These are phyloP conservation scores for Mrakia frigida DNA, from an alignment of 768 basidiomycete species.

Conservation along the genomic window DNA sequence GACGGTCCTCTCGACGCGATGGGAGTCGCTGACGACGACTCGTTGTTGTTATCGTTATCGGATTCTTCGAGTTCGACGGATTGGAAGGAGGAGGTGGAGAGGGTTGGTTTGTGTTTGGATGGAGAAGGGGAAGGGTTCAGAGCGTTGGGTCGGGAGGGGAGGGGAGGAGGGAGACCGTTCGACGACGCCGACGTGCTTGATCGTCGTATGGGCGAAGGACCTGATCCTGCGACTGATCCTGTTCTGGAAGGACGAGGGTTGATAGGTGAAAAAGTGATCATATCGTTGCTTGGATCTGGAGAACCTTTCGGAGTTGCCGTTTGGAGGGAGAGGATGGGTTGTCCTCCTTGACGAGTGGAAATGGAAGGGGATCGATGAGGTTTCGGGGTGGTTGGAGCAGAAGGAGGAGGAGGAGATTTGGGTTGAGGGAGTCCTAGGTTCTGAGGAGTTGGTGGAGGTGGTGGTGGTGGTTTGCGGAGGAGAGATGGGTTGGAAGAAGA, in stretches of 20 bases:
- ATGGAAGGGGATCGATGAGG: not conserved
- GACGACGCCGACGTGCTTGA: not conserved
- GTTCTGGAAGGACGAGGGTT: not conserved
- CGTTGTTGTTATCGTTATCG: constrained; percentile 41
- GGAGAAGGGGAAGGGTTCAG: not conserved
- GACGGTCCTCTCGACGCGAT: constrained; percentile 32
- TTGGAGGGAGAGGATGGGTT: not conserved
- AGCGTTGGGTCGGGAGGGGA: not conserved
- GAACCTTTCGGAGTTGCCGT: not conserved
- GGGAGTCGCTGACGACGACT: constrained; percentile 39
- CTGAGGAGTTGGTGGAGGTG: not conserved
- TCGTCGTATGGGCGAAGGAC: not conserved
- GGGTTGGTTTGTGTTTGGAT: constrained; percentile 3
- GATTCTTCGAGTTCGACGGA: constrained; percentile 68
- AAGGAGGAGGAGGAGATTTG: not conserved
- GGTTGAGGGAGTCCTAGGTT: not conserved
- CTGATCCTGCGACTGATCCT: not conserved
- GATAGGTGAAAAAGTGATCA: constrained; percentile 8
- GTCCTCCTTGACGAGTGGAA: too few species aligned
- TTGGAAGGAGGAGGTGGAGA: constrained; percentile 73
- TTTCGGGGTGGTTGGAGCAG: not conserved
- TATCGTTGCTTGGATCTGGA: not conserved
- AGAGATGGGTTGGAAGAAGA: not conserved
- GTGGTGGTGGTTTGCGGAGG: constrained; percentile 8
- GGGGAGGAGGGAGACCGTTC: not conserved